Conservation (phyloP, 106 monocot genomes). For the Dactylorhiza incarnata region DNA sequence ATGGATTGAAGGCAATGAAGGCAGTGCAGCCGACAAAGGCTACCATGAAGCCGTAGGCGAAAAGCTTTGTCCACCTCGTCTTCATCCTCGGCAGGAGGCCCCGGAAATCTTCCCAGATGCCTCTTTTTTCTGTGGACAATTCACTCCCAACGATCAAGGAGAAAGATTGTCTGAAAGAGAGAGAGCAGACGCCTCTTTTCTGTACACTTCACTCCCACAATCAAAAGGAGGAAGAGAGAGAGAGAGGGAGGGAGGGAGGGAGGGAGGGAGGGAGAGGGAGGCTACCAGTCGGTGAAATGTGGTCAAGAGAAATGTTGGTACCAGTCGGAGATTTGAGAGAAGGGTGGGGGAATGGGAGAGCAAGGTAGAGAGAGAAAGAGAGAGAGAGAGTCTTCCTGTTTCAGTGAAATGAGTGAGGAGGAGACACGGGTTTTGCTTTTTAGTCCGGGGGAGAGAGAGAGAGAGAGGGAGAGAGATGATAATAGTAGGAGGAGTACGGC, state of each 20-base stretch:
- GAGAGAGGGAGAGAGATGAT: neutral
- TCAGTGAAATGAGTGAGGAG: too few species aligned
- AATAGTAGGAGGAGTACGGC: too few species aligned
- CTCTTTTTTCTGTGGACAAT: neutral
- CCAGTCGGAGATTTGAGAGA: neutral
- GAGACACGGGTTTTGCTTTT: neutral
- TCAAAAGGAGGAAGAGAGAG: neutral
- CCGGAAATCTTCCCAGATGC: conserved; percentile 7
- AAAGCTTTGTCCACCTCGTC: conserved; percentile 32
- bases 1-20: conserved; percentile 49
- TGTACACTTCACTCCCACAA: neutral
- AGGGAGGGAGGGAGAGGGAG: neutral
- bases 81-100: neutral
- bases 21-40: conserved; percentile 58
- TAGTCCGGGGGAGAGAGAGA: neutral
- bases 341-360: too few species aligned
- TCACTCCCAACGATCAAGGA: conserved; percentile 8
- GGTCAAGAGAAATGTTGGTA: too few species aligned
- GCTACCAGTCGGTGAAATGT: neutral
- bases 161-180: neutral
- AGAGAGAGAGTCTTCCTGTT: too few species aligned
- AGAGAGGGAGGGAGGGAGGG: neutral
- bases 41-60: conserved; percentile 41
- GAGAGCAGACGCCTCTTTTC: neutral
- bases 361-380: too few species aligned